Base-by-base conservation (phyloP, 768 basidiomycete species). In the Suillus subluteus region DNA sequence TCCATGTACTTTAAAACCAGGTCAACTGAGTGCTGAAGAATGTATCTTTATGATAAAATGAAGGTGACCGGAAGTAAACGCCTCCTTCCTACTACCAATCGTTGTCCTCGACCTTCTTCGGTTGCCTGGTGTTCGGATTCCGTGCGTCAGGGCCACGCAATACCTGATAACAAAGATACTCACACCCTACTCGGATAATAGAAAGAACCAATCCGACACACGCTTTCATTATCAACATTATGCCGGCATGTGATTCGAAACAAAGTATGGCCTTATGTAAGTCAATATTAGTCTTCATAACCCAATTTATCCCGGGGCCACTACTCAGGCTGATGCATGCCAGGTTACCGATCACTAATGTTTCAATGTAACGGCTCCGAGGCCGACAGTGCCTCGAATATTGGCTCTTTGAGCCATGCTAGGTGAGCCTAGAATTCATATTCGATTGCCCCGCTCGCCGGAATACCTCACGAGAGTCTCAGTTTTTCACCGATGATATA, bases 401-500 rank as follows among this genome's bases (percentile, higher is more conserved):
- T 61, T 13, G 18, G 41, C 41, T 32, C 30, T 30, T 43, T 43
- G 30, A 43, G 40, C 11, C 41, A 43, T 61, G 26, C 40, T 7
- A 32, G 59, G 59, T 61, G 26, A 41, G 58, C 9, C 23, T 13
- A 21, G 11, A 41, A 21, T 18, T 21, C 6, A 26, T 21, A 30
- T 18, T 30, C 1, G 7, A 43, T 43, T 30, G 4, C 32, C 4
- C 16, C 23, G 6, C 54, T 56, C 6, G 6, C 3, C 38, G 12
- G 37, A 59, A n/a, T 63, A 62, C 32, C 58, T 40, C 58, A 59
- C 21, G 32, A 43, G 41, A 32, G 23, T 43, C 18, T 61, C 46
- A 70, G 69, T 4, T 43, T 66, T 37, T 70, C 69, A 15, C 59
- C 65, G 46, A 66, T 58, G 21, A 62, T 70, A 18, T 65, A 52